phyloP scores from a whole-genome alignment of 2,329 filamentous ascomycete species.

The Fusarium sp. region DNA sequence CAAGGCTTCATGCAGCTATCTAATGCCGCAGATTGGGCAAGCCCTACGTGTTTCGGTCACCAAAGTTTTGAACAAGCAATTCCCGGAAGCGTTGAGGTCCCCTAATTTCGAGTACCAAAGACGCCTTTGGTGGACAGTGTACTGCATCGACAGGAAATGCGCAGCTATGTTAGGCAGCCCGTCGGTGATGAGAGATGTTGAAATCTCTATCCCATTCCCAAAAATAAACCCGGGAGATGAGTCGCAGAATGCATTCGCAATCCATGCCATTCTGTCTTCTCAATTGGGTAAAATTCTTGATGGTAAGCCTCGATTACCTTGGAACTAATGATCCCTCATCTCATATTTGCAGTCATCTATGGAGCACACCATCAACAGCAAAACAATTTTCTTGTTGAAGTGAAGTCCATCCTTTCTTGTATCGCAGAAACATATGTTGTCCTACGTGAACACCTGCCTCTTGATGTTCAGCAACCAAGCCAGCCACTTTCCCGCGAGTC shows the following conservation, averaged over 20 bases:
- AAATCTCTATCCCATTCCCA: constrained; percentile 41
- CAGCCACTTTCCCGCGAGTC: constrained; percentile 38
- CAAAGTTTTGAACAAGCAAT: constrained; percentile 33
- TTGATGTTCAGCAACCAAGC: constrained; percentile 22
- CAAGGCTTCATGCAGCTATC: not conserved
- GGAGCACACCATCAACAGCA: constrained; percentile 23
- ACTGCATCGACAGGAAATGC: constrained; percentile 42
- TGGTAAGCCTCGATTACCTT: constrained; percentile 14
- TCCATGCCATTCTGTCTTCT: constrained; percentile 36
- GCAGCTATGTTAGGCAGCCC: constrained; percentile 37
- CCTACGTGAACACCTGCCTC: constrained; percentile 21
- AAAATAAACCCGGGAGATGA: constrained; percentile 15
- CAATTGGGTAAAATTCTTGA: constrained; percentile 41
- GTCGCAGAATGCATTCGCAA: constrained; percentile 33
- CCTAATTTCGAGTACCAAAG: constrained; percentile 34
- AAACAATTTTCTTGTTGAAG: constrained; percentile 34
- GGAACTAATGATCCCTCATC: not conserved
- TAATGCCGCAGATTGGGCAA: constrained; percentile 25
- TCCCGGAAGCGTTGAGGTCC: constrained; percentile 32
- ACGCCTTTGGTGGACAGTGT: constrained; percentile 41
- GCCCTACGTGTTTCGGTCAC: constrained; percentile 37
- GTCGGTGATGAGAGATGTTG: constrained; percentile 34
- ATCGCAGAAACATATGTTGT: constrained; percentile 32
- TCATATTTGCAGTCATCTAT: constrained; percentile 28
- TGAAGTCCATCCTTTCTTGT: constrained; percentile 34